Base-by-base conservation (phyloP, 148 eudicot species). In the Silene conica region DNA sequence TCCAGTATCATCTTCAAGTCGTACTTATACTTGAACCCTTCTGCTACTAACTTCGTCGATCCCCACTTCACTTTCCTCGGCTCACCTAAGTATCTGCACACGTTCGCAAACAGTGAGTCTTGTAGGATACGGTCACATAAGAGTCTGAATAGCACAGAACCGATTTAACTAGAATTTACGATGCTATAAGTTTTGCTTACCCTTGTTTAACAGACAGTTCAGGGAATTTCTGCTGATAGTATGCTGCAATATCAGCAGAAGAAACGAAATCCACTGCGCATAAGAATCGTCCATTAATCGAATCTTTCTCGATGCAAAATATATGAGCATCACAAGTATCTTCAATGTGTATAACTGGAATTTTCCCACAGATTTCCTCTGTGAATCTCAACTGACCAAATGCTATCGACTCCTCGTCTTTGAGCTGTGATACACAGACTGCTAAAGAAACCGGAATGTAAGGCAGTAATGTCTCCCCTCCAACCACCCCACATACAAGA, bases 301-400 rank as follows among this genome's bases (percentile, higher is more conserved):
- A 68, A 13, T 68, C 64, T 26, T 74, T 79, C 70, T 85, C 89
- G 23, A 87, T 80, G 74, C 83, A 83, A 66, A 87, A 87, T 48
- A 87, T 78, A 61, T 75, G 88, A 9, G 91, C 91, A 25, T 76
- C 76, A 46, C 72, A 68, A 12, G 79, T 81, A 81, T 88, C 89
- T 19, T 88, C 78, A 50, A 85, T 62, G 67, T 89, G 90, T 16
- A 81, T 16, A 5, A 82, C 22, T 13, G 91, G 89, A 19, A 83
- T 65, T 65, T 85, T 88, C 11, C 85, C 90, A 3, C 70, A 50
- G 25, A 81, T 62, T 12, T 76, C 81, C 50, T 85, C 86, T 13
- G 81, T 16, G 41, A 60, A 58, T 46, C 41, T 80, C 19, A 87
- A 48, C 6, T 13, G 0, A 14, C 63, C 20, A 28, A 60, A 81